phyloP scores from a whole-genome alignment of 805 yeast genomes.

The Ogataea nakhonphanomensis region DNA sequence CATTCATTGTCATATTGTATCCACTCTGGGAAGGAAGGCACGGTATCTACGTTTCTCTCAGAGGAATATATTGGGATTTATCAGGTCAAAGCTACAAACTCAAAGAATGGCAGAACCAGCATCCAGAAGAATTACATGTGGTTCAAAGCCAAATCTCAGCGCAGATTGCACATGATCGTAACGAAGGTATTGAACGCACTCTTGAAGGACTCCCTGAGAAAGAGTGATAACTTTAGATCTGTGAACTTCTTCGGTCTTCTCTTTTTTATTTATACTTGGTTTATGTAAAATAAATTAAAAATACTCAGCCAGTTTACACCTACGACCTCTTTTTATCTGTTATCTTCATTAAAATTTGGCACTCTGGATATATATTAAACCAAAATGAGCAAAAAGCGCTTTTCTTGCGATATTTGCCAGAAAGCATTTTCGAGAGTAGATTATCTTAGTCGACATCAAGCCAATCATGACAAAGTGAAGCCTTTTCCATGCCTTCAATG shows the following conservation, averaged over 20 bases:
- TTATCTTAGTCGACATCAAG: constrained; percentile 32
- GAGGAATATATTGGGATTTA: constrained; percentile 85
- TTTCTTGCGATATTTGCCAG: constrained; percentile 8
- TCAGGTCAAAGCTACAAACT: constrained; percentile 74
- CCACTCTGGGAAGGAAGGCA: constrained; percentile 75
- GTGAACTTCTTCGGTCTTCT: not conserved
- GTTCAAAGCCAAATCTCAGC: constrained; percentile 63
- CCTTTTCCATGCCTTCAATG: constrained; percentile 31
- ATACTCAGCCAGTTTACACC: not conserved
- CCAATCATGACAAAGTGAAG: constrained; percentile 28
- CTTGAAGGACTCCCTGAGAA: not conserved
- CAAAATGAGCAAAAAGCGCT: constrained; percentile 6
- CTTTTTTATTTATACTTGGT: not conserved
- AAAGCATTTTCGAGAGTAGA: constrained; percentile 19
- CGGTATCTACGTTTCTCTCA: constrained; percentile 57
- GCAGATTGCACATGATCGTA: constrained; percentile 28
- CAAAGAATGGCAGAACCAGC: constrained; percentile 66
- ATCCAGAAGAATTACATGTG: constrained; percentile 74
- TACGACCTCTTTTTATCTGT: constrained; percentile 3
- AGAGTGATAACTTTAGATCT: not conserved
- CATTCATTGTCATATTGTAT: constrained; percentile 57
- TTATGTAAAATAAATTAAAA: too few species aligned
- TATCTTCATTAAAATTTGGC: not conserved
- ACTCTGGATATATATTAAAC: not conserved
- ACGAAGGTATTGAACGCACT: constrained; percentile 15